Conservation (phyloP, 768 basidiomycete species). For the Pluteus cervinus region DNA sequence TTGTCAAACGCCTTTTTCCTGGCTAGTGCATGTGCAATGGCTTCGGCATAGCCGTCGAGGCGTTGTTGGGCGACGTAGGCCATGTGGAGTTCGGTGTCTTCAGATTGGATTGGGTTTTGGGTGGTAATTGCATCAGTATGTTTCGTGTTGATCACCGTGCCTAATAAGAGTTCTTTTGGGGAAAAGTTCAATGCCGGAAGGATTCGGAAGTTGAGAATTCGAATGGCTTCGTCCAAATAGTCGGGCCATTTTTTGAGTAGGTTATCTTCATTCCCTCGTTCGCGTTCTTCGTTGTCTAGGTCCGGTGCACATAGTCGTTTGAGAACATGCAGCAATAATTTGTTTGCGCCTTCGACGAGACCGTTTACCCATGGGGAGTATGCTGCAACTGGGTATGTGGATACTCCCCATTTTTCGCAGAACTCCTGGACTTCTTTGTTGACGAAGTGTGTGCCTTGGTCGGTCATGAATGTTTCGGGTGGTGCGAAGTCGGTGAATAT, state of each 20-base stretch:
- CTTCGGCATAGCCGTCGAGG: conserved; percentile 20
- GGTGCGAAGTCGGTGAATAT: conserved; percentile 17
- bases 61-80: conserved; percentile 23
- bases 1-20: conserved; percentile 21
- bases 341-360: conserved; percentile 26
- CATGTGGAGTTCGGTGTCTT: conserved; percentile 15
- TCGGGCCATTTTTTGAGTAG: conserved; percentile 24
- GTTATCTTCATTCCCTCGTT: conserved; percentile 10
- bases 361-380: conserved; percentile 39
- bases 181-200: too few relatives aligned
- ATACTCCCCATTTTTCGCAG: conserved; percentile 16
- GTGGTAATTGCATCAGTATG: too few relatives aligned
- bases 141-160: too few relatives aligned
- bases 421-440: conserved; percentile 20
- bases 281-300: conserved; percentile 18
- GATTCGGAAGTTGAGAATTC: too few relatives aligned
- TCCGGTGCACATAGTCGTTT: conserved; percentile 26
- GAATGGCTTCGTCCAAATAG: conserved; percentile 22
- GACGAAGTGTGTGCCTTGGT: conserved; percentile 31
- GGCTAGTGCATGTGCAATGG: conserved; percentile 14
- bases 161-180: too few relatives aligned
- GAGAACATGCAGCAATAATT: conserved; percentile 19
- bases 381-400: conserved; percentile 16
- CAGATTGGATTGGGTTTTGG: too few relatives aligned
- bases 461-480: conserved; percentile 28